Conservation (phyloP, 345 rosid species). For the Moricandia arvensis region DNA sequence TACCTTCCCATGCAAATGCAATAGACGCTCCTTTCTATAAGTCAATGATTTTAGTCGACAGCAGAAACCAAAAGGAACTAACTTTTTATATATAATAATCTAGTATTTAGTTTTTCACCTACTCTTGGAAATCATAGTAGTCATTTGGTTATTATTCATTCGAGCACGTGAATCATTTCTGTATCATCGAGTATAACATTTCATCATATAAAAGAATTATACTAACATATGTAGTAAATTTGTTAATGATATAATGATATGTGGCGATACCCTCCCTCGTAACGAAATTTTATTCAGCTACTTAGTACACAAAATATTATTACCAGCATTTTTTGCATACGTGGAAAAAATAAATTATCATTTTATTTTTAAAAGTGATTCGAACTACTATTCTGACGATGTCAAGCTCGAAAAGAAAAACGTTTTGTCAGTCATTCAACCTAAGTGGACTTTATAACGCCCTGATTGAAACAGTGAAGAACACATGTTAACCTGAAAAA, state of each 20-base stretch:
- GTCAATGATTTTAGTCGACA: not conserved
- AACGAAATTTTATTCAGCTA: not conserved
- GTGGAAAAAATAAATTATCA: no score
- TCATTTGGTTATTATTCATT: not conserved
- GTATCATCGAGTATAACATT: not conserved
- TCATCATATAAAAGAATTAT: not conserved
- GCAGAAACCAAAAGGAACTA: not conserved
- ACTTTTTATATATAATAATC: not conserved
- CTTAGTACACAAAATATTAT: not conserved
- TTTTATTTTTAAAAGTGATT: no score
- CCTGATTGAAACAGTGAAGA: not conserved
- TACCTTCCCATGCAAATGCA: constrained; percentile 28
- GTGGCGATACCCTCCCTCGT: not conserved
- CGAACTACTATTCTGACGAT: not conserved
- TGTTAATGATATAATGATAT: not conserved
- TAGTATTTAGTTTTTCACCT: not conserved
- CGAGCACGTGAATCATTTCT: not conserved
- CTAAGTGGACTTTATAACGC: not conserved
- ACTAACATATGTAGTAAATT: not conserved
- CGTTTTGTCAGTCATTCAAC: not conserved
- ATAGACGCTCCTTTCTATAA: not conserved
- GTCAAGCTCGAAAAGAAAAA: not conserved
- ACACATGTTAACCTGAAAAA: not conserved
- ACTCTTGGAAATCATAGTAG: not conserved
- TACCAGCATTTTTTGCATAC: not conserved